These are phyloP conservation scores for Pisolithus sp. DNA, from an alignment of 768 basidiomycete genomes.

Conservation along the genomic window DNA sequence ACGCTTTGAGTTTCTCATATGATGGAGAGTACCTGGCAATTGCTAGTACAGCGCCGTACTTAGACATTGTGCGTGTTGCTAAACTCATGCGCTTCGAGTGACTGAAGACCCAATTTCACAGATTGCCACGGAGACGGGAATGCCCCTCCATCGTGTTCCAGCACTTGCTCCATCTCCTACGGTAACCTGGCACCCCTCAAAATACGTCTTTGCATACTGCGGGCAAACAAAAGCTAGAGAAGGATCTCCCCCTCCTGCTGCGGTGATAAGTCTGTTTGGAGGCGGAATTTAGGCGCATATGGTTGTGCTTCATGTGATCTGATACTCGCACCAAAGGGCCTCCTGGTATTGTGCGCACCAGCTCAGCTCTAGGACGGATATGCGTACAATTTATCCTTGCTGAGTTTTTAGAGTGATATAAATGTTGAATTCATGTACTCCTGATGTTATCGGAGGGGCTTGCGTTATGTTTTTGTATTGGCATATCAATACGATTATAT, in stretches of 20 bases:
- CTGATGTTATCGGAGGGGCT: background rate
- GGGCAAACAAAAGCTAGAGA: conserved; percentile 67
- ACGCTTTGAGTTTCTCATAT: conserved; percentile 69
- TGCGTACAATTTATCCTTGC: too few relatives aligned
- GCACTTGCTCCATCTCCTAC: conserved; percentile 67
- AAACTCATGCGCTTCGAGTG: background rate
- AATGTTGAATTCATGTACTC: background rate
- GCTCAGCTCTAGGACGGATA: too few relatives aligned
- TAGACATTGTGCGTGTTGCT: conserved; percentile 59
- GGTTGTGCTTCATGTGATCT: too few relatives aligned
- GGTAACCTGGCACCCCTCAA: conserved; percentile 78
- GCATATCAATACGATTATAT: background rate
- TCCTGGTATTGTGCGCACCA: too few relatives aligned
- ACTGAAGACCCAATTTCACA: conserved; percentile 21
- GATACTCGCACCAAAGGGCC: too few relatives aligned
- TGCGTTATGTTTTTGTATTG: background rate
- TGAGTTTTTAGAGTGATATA: background rate
- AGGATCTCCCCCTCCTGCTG: conserved; percentile 57
- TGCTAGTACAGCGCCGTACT: conserved; percentile 62
- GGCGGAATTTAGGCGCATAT: conserved; percentile 25
- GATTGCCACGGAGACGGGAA: conserved; percentile 75
- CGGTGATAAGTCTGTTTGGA: conserved; percentile 72
- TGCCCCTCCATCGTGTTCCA: conserved; percentile 70
- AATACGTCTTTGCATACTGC: conserved; percentile 76
- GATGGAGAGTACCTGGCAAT: conserved; percentile 83